Base-by-base conservation (phyloP, 345 rosid genomes). In the Firmiana major region DNA sequence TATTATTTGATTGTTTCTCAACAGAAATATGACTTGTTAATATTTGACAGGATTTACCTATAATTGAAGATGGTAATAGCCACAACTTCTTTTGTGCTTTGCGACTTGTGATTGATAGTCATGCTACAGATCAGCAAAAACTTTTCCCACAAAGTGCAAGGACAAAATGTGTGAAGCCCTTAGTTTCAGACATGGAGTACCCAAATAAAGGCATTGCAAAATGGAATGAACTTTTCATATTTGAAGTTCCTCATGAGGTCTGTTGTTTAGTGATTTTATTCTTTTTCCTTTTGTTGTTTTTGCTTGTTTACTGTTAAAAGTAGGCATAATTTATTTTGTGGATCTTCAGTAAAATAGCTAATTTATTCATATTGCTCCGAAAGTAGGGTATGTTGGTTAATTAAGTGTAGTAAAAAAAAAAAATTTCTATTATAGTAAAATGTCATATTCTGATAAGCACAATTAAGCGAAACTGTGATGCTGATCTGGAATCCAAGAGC, bases 61-160 rank as follows among this genome's bases (percentile, higher is more conserved):
- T 91, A 55, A 71, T 81, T 51, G 94, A 96, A 80, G 99, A 96
- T 87, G 99, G 99, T 28, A 93, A 89, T 82, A 88, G 94, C 87
- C 97, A 92, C 77, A 88, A 84, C 77, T 91, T 93, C 87, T 96
- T 92, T 80, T 93, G 99, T 89, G 92, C 98, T 48, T 83, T 93
- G 79, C 97, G 98, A 69, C 91, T 96, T 49, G 90, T 91, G 68
- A 87, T 91, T 80, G 96, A 91, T 84, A 87, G 85, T 82, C 92
- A 86, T 79, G 88, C 90, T 80, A 82, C 92, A 51, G 99, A 96
- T 74, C 93, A 93, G 81, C 99, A 91, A 83, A 96, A 88, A 81
- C 88, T 88, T 80, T 92, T 91, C 82, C 98, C 99, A 63, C 98
- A 93, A 84, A 96, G 98, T 88, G 99, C 94, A 43, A 90, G 99